Percentiles rank a stretch among this genome's conserved stretches.
Conservation (phyloP, 169 alveolate species). For the Eimeria falciformis region DNA sequence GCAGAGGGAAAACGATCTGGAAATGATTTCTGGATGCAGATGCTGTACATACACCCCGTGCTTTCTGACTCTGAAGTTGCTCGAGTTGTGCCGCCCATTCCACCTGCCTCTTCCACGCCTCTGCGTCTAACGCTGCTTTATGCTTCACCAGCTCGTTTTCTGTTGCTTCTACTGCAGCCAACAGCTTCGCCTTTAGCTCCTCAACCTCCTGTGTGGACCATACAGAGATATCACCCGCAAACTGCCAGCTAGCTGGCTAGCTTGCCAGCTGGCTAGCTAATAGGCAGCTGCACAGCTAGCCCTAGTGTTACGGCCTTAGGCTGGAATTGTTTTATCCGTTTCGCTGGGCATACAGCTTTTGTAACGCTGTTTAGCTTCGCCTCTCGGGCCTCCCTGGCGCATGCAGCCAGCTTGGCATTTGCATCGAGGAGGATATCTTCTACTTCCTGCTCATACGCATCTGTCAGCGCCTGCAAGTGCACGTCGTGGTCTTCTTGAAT, state of each 20-base stretch:
- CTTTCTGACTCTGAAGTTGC: background rate
- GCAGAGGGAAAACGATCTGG: background rate
- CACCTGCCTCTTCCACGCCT: background rate
- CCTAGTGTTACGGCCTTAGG: too few species aligned
- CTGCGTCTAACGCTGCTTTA: background rate
- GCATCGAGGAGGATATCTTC: slow-evolving; percentile 86
- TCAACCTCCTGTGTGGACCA: background rate
- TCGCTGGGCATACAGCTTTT: background rate
- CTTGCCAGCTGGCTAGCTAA: background rate
- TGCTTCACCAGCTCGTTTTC: background rate
- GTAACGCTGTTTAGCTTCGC: background rate
- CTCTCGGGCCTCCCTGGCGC: slow-evolving; percentile 84
- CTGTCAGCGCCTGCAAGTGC: slow-evolving; percentile 75
- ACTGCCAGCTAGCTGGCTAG: background rate
- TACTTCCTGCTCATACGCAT: slow-evolving; percentile 88
- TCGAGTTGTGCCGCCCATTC: background rate
- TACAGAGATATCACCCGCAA: too few species aligned
- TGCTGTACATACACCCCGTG: background rate
- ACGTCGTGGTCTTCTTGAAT: slow-evolving; percentile 75
- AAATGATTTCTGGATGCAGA: background rate
- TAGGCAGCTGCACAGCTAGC: background rate
- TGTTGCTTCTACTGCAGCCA: background rate
- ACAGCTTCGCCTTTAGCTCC: background rate
- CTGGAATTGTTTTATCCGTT: too few species aligned
- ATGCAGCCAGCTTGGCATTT: slow-evolving; percentile 81